Evolutionary conservation across 176 grass and related monocot genomes (phyloP), one percentile per base, ranked within the genome.

Genomic region (Juncus inflexus): DNA sequence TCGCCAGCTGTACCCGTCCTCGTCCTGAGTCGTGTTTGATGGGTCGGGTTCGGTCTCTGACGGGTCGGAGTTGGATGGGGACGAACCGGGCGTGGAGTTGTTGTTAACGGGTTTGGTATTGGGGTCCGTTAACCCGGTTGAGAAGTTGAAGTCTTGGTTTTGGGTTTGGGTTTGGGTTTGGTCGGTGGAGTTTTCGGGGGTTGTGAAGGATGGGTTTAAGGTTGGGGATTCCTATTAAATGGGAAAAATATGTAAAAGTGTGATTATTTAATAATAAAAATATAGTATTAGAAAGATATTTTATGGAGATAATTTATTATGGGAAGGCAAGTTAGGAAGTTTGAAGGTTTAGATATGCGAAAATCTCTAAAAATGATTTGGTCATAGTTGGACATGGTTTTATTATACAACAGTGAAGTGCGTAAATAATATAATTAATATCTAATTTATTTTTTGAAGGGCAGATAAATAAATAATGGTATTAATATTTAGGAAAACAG

Each of bases 1-100:
- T 71, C 87, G 87, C 91, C 91, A 96, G 63, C 87, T 96, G 74
- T 90, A 96, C 67, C 84, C 87, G 78, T 96, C 91, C 39, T 87
- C 84, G 52, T 77, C 76, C 16, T 70, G 68, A 70, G 79, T 82
- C 1, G 50, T 50, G 60, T 77, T 79, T 35, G 67, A 61, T 9
- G 77, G 53, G 66, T 83, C 77, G 11, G 82, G 73, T 73, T 73
- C 52, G 47, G 63, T 16, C n/a, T 64, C 78, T 42, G 83, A 77
- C 37, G 84, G 68, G 37, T 76, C 84, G 60, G 62, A 80, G 76
- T 76, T 41, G 7, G 52, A 59, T 60, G 54, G 11, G 6, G 68
- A 58, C 58, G 54, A 71, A 69, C 51, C 28, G 56, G 66, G 66
- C 43, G 9, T 47, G 43, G 4, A 5, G 43, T 15, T 55, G 42